Evolutionary conservation across 805 yeast genomes (phyloP), one percentile per base, ranked within the genome.

Genomic region (Monosporozyma aerobia): DNA sequence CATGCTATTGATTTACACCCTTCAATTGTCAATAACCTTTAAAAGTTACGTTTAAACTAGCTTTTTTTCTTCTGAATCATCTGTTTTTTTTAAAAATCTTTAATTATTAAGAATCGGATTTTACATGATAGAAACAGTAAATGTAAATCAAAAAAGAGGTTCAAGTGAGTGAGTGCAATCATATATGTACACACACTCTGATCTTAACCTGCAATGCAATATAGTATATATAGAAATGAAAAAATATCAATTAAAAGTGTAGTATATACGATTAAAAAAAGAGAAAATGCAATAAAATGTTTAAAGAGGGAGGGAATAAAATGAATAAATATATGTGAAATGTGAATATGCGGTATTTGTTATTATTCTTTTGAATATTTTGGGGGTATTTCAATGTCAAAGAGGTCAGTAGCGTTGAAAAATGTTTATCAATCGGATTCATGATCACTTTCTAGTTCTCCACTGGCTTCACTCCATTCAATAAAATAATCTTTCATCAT

Each of bases 391-490:
- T 35, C 6, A 16, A 35, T 35, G 13, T 35, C n/a, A 35, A 14
- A 35, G 14, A 35, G 16, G 5, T 23, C 30, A 23, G 39, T 35
- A 5, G n/a, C 16, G 14, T 5, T 11, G n/a, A 3, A 4, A 14
- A 22, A 22, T 50, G 29, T 27, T 27, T 51, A 62, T 49, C 73
- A 77, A 48, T 73, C 77, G 16, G 72, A 73, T 50, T 75, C 80
- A 51, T 45, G 47, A 25, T 76, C 80, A 52, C 74, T 72, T 37
- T 73, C 78, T 45, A 73, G 69, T 27, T 80, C 85, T 8, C 79
- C 86, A 43, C 84, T 84, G 35, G 82, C 87, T 44, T 81, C 90
- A 39, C 77, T 77, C 98, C 98, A 92, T 61, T 90, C 94, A 29
- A 90, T 81, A 63, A 82, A 86, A 54, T 77, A 75, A 5, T 70